Percentiles rank a stretch among this genome's conserved stretches.
Evolutionary conservation across 1,284 basidiomycete species (phyloP).

Genomic region (Ustilago esculenta): DNA sequence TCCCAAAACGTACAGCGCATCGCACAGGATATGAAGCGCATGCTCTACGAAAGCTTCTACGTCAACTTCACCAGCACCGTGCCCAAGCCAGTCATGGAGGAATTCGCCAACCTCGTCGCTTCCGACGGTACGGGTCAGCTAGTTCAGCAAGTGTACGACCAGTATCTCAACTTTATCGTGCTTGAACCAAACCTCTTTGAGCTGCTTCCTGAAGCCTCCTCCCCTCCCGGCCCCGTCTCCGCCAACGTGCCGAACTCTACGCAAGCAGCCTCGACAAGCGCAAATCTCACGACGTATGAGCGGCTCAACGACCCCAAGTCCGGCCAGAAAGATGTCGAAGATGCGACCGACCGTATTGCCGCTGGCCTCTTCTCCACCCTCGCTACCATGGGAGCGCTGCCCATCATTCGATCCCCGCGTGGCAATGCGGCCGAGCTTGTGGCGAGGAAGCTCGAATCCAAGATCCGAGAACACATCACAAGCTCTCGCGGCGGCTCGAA

Average conservation of each 20-base stretch:
- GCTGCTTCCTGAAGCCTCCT: conserved; percentile 73
- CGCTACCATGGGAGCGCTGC: conserved; percentile 90
- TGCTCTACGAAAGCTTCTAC: conserved; percentile 91
- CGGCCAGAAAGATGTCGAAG: conserved; percentile 88
- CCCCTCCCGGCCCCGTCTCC: conserved; percentile 44
- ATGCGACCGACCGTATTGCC: conserved; percentile 90
- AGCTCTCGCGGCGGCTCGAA: conserved; percentile 71
- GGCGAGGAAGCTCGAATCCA: conserved; percentile 90
- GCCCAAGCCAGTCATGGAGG: conserved; percentile 86
- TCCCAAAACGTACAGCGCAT: conserved; percentile 80
- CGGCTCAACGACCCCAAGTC: conserved; percentile 92
- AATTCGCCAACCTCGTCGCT: conserved; percentile 88
- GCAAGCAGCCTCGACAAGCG: conserved; percentile 10
- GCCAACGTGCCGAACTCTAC: conserved; percentile 42
- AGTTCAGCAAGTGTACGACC: conserved; percentile 69
- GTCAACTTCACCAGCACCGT: conserved; percentile 94
- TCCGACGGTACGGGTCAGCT: conserved; percentile 81
- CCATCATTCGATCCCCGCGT: conserved; percentile 91
- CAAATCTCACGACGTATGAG: conserved; percentile 73
- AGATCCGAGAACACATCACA: conserved; percentile 90
- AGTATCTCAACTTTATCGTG: conserved; percentile 95
- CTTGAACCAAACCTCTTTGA: conserved; percentile 96
- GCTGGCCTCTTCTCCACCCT: conserved; percentile 90
- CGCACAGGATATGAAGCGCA: conserved; percentile 76
- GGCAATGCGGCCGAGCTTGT: conserved; percentile 99